Conservation (phyloP, 768 basidiomycete species). For the Brasilioporus rufonigricans region DNA sequence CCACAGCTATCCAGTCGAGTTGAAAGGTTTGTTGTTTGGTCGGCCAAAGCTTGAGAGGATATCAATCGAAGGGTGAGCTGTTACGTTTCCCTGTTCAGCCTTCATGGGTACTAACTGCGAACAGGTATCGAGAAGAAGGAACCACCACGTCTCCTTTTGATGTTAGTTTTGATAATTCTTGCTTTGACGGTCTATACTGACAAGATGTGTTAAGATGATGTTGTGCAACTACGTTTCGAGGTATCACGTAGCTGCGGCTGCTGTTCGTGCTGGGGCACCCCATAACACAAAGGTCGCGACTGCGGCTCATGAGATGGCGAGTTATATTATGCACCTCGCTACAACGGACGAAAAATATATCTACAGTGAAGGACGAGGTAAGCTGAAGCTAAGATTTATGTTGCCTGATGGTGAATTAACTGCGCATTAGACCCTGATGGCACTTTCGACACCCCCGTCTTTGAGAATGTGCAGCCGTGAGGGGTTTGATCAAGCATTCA, state of each 20-base stretch:
- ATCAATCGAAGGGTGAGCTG: constrained; percentile 48
- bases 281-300: constrained; percentile 55
- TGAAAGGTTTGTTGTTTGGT: constrained; percentile 64
- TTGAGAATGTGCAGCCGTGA: constrained; percentile 17
- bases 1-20: constrained; percentile 76
- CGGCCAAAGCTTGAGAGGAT: constrained; percentile 48
- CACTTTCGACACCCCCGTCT: constrained; percentile 47
- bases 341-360: constrained; percentile 64
- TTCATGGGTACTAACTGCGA: not conserved
- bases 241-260: constrained; percentile 61
- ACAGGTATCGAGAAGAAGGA: constrained; percentile 64
- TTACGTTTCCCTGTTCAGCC: not conserved
- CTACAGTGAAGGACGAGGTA: constrained; percentile 55
- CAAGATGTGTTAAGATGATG: constrained; percentile 57
- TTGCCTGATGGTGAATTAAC: not conserved
- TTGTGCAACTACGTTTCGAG: constrained; percentile 66
- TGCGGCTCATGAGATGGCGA: constrained; percentile 55
- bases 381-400: not conserved
- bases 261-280: constrained; percentile 53
- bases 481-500: not conserved
- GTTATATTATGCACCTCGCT: constrained; percentile 56
- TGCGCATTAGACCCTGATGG: constrained; percentile 31
- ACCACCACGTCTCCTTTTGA: constrained; percentile 85
- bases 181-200: not conserved
- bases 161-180: constrained; percentile 35